phyloP scores from a whole-genome alignment of 352 stramenopile species.

The Aphanomyces invadans region DNA sequence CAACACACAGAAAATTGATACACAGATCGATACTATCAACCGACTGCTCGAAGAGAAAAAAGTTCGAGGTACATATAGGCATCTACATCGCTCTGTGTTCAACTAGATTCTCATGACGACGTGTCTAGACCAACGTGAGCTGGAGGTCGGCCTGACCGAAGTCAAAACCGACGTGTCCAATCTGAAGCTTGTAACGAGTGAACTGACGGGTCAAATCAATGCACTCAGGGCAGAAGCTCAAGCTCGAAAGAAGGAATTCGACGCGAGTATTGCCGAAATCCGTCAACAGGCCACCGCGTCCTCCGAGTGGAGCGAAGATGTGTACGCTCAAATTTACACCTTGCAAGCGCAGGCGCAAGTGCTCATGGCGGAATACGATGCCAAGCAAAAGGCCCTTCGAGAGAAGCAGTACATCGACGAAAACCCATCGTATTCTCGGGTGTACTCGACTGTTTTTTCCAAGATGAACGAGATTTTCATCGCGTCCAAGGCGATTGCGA shows the following conservation, averaged over 20 bases:
- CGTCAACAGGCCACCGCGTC: neutral
- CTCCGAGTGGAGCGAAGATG: constrained; percentile 5
- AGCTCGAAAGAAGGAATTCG: constrained; percentile 16
- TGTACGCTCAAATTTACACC: constrained; percentile 18
- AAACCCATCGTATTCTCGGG: constrained; percentile 14
- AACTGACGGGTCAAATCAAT: constrained; percentile 21
- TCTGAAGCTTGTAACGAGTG: constrained; percentile 13
- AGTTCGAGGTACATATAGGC: constrained; percentile 22
- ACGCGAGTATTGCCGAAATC: constrained; percentile 14
- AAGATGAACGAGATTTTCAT: constrained; percentile 25
- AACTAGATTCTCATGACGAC: neutral
- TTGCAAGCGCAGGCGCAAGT: constrained; percentile 22
- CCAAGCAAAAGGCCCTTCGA: constrained; percentile 17
- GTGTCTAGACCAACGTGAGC: constrained; percentile 10
- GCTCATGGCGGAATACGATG: constrained; percentile 23
- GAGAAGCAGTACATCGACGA: constrained; percentile 26
- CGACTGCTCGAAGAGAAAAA: constrained; percentile 23
- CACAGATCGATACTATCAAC: constrained; percentile 15
- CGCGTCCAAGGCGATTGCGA: constrained; percentile 21
- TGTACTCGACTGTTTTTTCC: constrained; percentile 20
- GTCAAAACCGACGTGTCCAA: constrained; percentile 16
- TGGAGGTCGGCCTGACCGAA: constrained; percentile 15
- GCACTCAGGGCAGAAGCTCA: constrained; percentile 12
- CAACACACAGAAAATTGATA: constrained; percentile 21
- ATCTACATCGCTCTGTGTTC: no score